A percentile compares a stretch with the other conserved stretches of the same genome.
Conservation (phyloP, 768 basidiomycete genomes). For the Trametes maxima region DNA sequence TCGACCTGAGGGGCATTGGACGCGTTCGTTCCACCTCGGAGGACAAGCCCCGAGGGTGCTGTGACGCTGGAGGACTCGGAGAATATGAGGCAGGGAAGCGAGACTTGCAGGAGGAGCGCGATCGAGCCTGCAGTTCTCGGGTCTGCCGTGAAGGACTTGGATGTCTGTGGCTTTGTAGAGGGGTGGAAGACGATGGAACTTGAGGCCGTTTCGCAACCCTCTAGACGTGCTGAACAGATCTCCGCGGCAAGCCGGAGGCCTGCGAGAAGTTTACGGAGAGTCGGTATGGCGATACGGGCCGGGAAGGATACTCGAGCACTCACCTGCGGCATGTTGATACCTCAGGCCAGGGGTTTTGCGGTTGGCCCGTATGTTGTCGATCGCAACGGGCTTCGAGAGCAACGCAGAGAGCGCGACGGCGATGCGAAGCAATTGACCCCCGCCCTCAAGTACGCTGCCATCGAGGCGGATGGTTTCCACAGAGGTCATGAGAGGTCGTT, state of each 20-base stretch:
- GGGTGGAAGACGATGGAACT: constrained; percentile 58
- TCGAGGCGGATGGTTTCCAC: constrained; percentile 32
- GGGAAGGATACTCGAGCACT: constrained; percentile 2
- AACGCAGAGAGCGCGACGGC: constrained; percentile 67
- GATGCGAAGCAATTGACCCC: constrained; percentile 77
- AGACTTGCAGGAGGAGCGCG: constrained; percentile 69
- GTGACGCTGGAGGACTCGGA: constrained; percentile 31
- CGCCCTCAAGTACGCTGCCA: constrained; percentile 52
- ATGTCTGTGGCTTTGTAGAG: constrained; percentile 39
- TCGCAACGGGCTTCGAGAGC: constrained; percentile 57
- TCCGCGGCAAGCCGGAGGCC: constrained; percentile 67
- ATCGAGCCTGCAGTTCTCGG: constrained; percentile 69
- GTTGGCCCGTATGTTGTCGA: constrained; percentile 61
- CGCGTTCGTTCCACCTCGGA: constrained; percentile 77
- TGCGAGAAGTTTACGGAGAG: constrained; percentile 27
- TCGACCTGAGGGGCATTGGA: constrained; percentile 73
- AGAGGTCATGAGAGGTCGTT: not conserved
- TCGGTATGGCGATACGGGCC: not conserved
- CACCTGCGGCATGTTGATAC: constrained; percentile 73
- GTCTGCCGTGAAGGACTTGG: constrained; percentile 48
- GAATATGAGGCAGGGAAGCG: constrained; percentile 71
- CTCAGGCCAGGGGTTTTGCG: constrained; percentile 67
- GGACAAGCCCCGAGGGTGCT: constrained; percentile 48
- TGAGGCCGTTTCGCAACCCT: constrained; percentile 58
- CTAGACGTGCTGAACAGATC: constrained; percentile 58